Evolutionary conservation across 2,329 filamentous ascomycete genomes (phyloP).

Genomic region (Fusarium beomiforme): DNA sequence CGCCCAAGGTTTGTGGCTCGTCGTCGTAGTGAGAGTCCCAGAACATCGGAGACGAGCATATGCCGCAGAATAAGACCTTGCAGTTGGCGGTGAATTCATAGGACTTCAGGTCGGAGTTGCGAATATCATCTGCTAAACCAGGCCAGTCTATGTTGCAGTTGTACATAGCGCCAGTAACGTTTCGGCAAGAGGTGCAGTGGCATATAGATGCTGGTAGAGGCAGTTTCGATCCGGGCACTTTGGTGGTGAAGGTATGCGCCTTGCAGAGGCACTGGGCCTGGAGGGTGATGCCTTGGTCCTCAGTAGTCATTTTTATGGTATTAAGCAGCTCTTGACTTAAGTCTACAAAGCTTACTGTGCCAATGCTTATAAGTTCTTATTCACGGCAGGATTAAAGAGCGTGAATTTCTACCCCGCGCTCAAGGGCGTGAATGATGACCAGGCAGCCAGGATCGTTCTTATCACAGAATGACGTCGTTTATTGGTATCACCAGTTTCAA

Average conservation of each 20-base stretch:
- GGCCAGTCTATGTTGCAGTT: constrained; percentile 38
- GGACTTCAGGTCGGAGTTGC: constrained; percentile 43
- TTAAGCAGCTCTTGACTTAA: too few relatives aligned
- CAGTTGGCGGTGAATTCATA: constrained; percentile 51
- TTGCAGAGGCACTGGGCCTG: constrained; percentile 57
- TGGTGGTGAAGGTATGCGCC: constrained; percentile 51
- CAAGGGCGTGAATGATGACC: constrained; percentile 15
- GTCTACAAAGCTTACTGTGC: too few relatives aligned
- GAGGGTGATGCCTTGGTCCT: constrained; percentile 10
- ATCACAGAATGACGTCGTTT: not conserved
- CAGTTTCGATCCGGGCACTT: constrained; percentile 47
- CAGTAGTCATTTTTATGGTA: not conserved
- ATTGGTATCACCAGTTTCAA: not conserved
- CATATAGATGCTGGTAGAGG: constrained; percentile 56
- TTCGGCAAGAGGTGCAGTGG: constrained; percentile 62
- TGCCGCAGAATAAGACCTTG: constrained; percentile 54
- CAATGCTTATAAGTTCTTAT: too few relatives aligned
- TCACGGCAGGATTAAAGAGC: not conserved
- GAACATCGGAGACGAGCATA: constrained; percentile 58
- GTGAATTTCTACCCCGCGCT: constrained; percentile 15
- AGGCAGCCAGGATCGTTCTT: not conserved
- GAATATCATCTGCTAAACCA: constrained; percentile 20
- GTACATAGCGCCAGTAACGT: constrained; percentile 55
- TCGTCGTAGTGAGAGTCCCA: constrained; percentile 40
- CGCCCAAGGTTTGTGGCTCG: constrained; percentile 31